A percentile compares a stretch with the other conserved stretches of the same genome.
Evolutionary conservation across 176 grass and related monocot genomes (phyloP).

Genomic region (Oryza punctata): DNA sequence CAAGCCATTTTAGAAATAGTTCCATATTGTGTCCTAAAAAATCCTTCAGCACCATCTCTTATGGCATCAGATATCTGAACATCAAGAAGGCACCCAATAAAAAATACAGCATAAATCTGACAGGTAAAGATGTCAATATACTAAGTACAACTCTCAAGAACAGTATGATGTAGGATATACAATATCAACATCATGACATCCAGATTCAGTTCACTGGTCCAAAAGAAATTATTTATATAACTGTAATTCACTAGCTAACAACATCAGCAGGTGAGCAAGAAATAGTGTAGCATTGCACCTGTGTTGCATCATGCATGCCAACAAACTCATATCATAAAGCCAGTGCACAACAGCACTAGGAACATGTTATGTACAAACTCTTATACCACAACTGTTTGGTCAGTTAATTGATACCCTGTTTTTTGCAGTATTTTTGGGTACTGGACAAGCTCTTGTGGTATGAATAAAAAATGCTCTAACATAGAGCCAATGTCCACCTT

Average conservation of each 20-base stretch:
- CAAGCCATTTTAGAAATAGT: conserved; percentile 97
- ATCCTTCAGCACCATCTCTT: conserved; percentile 98
- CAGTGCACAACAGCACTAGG: neutral
- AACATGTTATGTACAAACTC: neutral
- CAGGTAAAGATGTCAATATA: conserved; percentile 34
- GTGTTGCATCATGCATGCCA: conserved; percentile 8
- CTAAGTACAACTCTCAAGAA: neutral
- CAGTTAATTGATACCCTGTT: neutral
- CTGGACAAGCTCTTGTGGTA: neutral
- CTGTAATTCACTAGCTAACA: neutral
- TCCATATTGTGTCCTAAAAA: conserved; percentile 97
- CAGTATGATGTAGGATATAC: neutral
- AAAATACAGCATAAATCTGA: neutral
- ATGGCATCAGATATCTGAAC: conserved; percentile 99
- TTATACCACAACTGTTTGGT: neutral
- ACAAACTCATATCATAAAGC: conserved; percentile 21
- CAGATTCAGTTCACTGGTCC: neutral
- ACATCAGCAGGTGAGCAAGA: neutral
- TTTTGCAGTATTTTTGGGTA: neutral
- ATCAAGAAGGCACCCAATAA: conserved; percentile 34
- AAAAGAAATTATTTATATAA: conserved; percentile 29
- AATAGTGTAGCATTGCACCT: neutral
- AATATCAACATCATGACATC: neutral
- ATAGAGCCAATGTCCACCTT: neutral
- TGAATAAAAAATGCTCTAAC: neutral